Base-by-base conservation (phyloP, 2,329 filamentous ascomycete species). In the Fusarium dimerum region DNA sequence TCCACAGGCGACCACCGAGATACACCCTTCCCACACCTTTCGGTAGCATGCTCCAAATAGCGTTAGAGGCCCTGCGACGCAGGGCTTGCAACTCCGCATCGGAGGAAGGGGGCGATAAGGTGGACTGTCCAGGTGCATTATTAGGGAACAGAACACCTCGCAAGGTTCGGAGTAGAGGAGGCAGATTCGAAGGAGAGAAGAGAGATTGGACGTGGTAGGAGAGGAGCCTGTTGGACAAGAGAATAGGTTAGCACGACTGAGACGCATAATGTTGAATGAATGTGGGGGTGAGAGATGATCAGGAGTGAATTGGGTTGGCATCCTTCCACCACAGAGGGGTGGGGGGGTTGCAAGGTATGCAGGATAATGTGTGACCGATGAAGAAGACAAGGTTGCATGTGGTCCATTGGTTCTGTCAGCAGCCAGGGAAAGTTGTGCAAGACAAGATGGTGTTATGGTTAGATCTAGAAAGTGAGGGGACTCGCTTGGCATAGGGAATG, bases 61-160 rank as follows among this genome's bases (percentile, higher is more conserved):
- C 79, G 56, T 78, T 78, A 70, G 88, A 88, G 72, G 88, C 88
- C 69, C 81, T 83, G 63, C 79, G 79, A 65, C 85, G 84, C 64
- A 92, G 84, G 62, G 79, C 78, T 47, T 76, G 76, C 59, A 84
- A 75, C 65, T 84, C 81, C 63, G 83, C 77, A 49, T 85, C 78
- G 57, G 80, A 80, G 45, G 78, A 78, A 53, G 86, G 84, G 47
- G 87, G 80, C 47, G 79, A 73, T 60, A 86, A 74, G 54, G 81
- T 79, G 63, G 85, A 77, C 59, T 84, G 81, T 53, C 86, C 87
- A 56, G 88, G 86, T 63, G 83, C 79, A 72, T 95, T 95, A 73
- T 90, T 88, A 61, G 94, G 93, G 70, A 97, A 97, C 50, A 97
- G 77, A 55, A 89, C 83, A 64, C 83, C 84, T 68, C 94, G 89